Conservation (phyloP, 495 filamentous ascomycete species). For the Acidomyces sp. region DNA sequence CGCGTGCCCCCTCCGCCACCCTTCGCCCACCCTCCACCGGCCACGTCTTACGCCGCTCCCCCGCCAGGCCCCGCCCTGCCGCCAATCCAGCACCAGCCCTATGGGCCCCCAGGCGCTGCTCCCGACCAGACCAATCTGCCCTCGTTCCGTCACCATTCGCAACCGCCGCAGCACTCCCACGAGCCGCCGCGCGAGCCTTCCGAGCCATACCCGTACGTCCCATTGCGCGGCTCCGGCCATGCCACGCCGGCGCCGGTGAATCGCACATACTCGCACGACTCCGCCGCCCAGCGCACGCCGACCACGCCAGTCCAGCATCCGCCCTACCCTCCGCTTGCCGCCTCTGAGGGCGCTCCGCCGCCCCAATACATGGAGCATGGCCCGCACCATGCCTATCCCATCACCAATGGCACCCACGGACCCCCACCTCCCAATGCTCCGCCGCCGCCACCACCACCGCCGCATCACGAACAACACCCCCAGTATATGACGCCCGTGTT, state of each 20-base stretch:
- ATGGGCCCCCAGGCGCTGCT: conserved; percentile 7
- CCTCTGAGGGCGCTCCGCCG: conserved; percentile 8
- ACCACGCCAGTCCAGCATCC: conserved; percentile 15
- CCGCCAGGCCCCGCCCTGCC: conserved; percentile 6
- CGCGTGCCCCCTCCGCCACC: conserved; percentile 2
- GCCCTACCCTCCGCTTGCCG: conserved; percentile 5
- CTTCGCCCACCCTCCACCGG: neutral
- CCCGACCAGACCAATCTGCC: conserved; percentile 7
- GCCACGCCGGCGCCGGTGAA: conserved; percentile 20
- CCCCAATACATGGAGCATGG: conserved; percentile 14
- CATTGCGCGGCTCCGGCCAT: conserved; percentile 14
- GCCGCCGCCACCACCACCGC: conserved; percentile 5
- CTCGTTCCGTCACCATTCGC: conserved; percentile 5
- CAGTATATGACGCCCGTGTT: conserved; percentile 8
- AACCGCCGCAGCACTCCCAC: neutral
- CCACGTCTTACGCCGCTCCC: neutral
- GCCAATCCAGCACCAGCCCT: conserved; percentile 7
- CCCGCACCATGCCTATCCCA: conserved; percentile 10
- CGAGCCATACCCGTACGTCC: conserved; percentile 8
- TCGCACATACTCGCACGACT: conserved; percentile 18
- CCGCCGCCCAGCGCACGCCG: conserved; percentile 14
- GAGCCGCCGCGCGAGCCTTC: conserved; percentile 3
- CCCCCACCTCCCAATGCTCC: conserved; percentile 7
- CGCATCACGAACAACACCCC: conserved; percentile 9
- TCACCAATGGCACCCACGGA: conserved; percentile 12